These are phyloP conservation scores for Tuber brumale DNA, from an alignment of 495 filamentous ascomycete genomes.

Conservation along the genomic window DNA sequence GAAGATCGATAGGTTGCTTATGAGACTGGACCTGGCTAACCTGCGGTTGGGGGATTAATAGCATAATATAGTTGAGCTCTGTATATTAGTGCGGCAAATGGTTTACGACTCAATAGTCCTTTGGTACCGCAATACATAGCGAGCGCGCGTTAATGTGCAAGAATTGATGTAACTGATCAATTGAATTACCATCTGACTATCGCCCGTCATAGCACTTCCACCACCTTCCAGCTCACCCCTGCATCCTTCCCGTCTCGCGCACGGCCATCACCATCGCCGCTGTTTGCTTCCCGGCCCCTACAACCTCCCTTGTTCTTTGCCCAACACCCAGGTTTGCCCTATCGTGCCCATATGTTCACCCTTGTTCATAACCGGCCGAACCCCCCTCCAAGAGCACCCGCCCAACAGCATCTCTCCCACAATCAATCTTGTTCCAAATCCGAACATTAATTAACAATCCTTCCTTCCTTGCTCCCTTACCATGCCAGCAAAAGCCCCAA, in stretches of 20 bases:
- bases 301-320: neutral
- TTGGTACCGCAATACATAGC: constrained; percentile 15
- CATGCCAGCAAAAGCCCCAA: constrained; percentile 39
- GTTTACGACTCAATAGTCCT: neutral
- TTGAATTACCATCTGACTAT: neutral
- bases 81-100: neutral
- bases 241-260: neutral
- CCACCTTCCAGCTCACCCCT: neutral
- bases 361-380: neutral
- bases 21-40: constrained; percentile 69
- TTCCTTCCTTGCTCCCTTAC: neutral
- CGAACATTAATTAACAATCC: constrained; percentile 24
- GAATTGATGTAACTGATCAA: neutral
- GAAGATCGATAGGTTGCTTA: constrained; percentile 71
- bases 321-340: neutral
- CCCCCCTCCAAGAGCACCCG: neutral
- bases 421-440: neutral
- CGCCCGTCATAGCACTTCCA: neutral
- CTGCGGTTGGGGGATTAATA: constrained; percentile 42
- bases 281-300: neutral
- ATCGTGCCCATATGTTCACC: neutral
- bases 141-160: constrained; percentile 47
- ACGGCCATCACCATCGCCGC: neutral
- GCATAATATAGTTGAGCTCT: neutral
- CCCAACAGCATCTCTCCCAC: neutral